A percentile compares a stretch with the other conserved stretches of the same genome.
These are phyloP conservation scores for Fusarium zealandicum DNA, from an alignment of 2,329 filamentous ascomycete species.

Conservation along the genomic window DNA sequence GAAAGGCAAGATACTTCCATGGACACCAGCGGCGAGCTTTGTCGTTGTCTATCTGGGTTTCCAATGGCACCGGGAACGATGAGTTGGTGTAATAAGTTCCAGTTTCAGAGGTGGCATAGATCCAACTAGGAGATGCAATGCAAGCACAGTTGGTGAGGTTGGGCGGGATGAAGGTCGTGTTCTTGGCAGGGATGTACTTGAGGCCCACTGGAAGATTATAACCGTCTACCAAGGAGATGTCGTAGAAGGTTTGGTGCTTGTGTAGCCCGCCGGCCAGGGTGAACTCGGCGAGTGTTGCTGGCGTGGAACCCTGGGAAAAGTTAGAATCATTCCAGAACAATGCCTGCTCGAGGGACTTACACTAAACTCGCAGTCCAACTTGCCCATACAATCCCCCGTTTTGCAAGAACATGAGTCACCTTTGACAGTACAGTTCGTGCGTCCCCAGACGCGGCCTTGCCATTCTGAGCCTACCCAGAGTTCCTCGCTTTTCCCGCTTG, in stretches of 20 bases:
- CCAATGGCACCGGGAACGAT: conserved; percentile 72
- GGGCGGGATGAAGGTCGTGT: conserved; percentile 72
- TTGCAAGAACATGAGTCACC: conserved; percentile 71
- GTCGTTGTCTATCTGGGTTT: conserved; percentile 62
- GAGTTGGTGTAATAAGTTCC: conserved; percentile 68
- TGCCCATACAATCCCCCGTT: conserved; percentile 79
- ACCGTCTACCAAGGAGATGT: conserved; percentile 84
- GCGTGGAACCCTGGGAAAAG: conserved; percentile 68
- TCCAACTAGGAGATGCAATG: conserved; percentile 71
- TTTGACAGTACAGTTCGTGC: conserved; percentile 83
- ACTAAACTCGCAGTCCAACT: conserved; percentile 71
- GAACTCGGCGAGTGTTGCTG: conserved; percentile 82
- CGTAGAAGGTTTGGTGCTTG: conserved; percentile 75
- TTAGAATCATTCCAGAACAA: conserved; percentile 1
- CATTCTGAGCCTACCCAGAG: conserved; percentile 75
- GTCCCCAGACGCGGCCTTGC: conserved; percentile 83
- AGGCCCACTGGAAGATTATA: conserved; percentile 80
- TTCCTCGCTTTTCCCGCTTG: conserved; percentile 62
- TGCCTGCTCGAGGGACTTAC: conserved; percentile 56
- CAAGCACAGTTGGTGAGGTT: conserved; percentile 81
- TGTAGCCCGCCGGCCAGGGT: conserved; percentile 72
- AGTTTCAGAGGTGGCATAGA: conserved; percentile 61
- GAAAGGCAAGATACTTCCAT: conserved; percentile 75
- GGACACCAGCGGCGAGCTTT: conserved; percentile 77
- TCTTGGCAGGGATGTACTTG: conserved; percentile 65